Percentiles rank a stretch among this genome's conserved stretches.
These are phyloP conservation scores for Coprinopsis marcescibilis DNA, from an alignment of 768 basidiomycete species.

Conservation along the genomic window DNA sequence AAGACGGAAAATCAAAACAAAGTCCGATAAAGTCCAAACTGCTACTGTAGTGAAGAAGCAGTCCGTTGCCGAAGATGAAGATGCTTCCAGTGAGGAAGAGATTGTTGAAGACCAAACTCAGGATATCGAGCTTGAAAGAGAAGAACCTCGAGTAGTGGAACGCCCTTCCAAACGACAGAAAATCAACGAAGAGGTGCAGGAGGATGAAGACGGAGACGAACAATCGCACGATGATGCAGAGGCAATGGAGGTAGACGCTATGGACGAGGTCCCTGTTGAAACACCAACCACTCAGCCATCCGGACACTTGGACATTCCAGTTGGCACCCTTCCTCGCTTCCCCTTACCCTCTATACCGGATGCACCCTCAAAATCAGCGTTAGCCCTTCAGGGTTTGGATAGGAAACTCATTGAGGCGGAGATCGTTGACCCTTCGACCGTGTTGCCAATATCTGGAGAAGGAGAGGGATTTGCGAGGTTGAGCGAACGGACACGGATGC, in stretches of 20 bases:
- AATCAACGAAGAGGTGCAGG: conserved; percentile 4
- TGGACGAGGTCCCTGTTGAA: conserved; percentile 7
- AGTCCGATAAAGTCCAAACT: background rate
- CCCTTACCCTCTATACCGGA: conserved; percentile 61
- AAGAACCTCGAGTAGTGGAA: background rate
- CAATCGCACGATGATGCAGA: conserved; percentile 5
- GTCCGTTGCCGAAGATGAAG: background rate
- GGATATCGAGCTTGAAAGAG: too few species aligned
- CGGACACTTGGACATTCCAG: conserved; percentile 7
- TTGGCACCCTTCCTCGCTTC: conserved; percentile 55
- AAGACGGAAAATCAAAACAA: conserved; percentile 21
- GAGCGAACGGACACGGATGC: conserved; percentile 51
- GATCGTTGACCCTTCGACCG: conserved; percentile 50
- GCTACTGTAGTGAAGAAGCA: background rate
- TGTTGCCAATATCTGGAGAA: conserved; percentile 41
- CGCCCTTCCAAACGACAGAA: conserved; percentile 11
- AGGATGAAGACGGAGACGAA: conserved; percentile 5
- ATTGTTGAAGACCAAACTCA: background rate
- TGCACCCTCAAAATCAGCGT: conserved; percentile 62
- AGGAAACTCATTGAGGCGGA: conserved; percentile 65
- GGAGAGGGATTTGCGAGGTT: conserved; percentile 45
- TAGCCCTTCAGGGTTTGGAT: conserved; percentile 77
- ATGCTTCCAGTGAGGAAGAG: background rate
- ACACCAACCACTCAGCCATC: background rate
- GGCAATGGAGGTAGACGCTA: conserved; percentile 2